A percentile compares a stretch with the other conserved stretches of the same genome.
Conservation (phyloP, 176 grass and related monocot species). For the Zea luxurians region DNA sequence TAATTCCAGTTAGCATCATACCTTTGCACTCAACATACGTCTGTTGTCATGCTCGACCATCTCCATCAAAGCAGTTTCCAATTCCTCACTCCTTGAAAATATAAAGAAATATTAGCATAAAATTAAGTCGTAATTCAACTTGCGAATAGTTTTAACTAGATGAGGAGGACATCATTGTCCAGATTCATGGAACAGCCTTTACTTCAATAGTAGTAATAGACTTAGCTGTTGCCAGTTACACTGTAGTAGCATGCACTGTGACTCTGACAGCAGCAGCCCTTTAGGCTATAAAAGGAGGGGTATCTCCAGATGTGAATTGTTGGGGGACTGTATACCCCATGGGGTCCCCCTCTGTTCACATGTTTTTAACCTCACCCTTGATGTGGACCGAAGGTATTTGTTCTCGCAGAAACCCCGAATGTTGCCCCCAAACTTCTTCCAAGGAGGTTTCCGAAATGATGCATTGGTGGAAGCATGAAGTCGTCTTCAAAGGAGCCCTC, state of each 20-base stretch:
- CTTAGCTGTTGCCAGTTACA: not conserved
- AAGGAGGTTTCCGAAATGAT: not conserved
- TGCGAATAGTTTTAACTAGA: not conserved
- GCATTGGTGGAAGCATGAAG: not conserved
- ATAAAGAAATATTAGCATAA: conserved; percentile 34
- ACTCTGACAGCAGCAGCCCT: not conserved
- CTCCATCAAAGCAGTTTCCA: conserved; percentile 97
- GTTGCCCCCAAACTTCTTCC: too few relatives aligned
- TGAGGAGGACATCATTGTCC: not conserved
- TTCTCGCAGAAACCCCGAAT: too few relatives aligned
- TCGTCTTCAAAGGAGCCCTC: not conserved
- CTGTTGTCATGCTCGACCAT: conserved; percentile 97
- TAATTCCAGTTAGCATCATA: conserved; percentile 42
- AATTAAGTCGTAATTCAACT: not conserved
- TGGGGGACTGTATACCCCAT: too few relatives aligned
- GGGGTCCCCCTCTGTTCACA: too few relatives aligned
- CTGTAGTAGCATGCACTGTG: not conserved
- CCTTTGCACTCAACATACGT: conserved; percentile 67
- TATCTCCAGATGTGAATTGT: too few relatives aligned
- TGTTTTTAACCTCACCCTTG: too few relatives aligned
- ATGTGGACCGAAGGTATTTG: too few relatives aligned
- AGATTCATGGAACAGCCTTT: not conserved
- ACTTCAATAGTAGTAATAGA: not conserved
- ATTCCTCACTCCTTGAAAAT: conserved; percentile 78
- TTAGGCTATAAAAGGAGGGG: too few relatives aligned